Evolutionary conservation across 2,329 filamentous ascomycete genomes (phyloP).

Genomic region (Coniochaeta sp.): DNA sequence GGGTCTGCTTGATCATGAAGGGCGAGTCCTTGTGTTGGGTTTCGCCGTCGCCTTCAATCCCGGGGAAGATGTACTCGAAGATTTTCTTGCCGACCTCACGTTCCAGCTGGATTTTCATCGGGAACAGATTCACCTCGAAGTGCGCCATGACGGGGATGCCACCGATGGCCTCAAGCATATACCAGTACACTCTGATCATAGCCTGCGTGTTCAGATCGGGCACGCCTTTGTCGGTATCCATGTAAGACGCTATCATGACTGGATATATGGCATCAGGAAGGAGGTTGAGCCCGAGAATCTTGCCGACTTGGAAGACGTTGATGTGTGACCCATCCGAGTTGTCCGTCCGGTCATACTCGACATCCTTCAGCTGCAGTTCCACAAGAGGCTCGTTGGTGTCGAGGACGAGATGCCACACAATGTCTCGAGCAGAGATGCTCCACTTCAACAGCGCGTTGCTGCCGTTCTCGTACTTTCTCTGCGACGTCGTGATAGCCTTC

Average conservation of each 20-base stretch:
- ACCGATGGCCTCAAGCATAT: constrained; percentile 96
- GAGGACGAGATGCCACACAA: constrained; percentile 93
- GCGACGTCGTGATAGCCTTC: constrained; percentile 97
- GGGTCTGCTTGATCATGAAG: constrained; percentile 43
- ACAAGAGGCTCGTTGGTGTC: constrained; percentile 82
- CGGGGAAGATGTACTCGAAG: constrained; percentile 97
- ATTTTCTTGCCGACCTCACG: constrained; percentile 85
- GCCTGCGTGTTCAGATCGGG: constrained; percentile 56
- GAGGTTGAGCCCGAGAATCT: constrained; percentile 82
- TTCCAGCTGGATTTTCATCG: constrained; percentile 89
- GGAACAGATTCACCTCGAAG: constrained; percentile 90
- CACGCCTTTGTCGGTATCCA: constrained; percentile 55
- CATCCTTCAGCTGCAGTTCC: constrained; percentile 85
- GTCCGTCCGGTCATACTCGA: constrained; percentile 90
- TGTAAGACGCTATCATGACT: constrained; percentile 88
- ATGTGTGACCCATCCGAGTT: constrained; percentile 95
- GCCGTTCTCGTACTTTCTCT: constrained; percentile 72
- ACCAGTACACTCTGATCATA: constrained; percentile 93
- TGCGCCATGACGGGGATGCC: constrained; percentile 96
- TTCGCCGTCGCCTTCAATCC: constrained; percentile 34
- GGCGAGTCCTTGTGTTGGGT: constrained; percentile 55
- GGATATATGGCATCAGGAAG: constrained; percentile 88
- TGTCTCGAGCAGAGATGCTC: constrained; percentile 90
- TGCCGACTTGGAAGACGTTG: constrained; percentile 83
- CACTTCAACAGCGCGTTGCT: constrained; percentile 78